Base-by-base conservation (phyloP, 192 early-diverging fungal species). In the Podochytrium sp. region DNA sequence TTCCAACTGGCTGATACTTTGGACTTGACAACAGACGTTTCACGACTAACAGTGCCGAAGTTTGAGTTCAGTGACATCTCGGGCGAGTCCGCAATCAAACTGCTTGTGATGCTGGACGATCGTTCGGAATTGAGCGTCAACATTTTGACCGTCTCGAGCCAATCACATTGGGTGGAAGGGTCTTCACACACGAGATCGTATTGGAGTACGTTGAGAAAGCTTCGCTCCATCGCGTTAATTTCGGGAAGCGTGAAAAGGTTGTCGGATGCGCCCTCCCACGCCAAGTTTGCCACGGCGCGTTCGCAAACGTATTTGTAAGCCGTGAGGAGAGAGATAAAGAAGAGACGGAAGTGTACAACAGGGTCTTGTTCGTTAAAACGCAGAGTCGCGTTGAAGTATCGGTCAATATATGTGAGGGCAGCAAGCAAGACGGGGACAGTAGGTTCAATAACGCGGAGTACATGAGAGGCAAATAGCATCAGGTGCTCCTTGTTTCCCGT, bases 141-240 rank as follows among this genome's bases (percentile, higher is more conserved):
- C 25, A 4, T 51, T 55, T 68, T 47, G 27, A 68, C 53, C 35
- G 66, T 53, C 39, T 68, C 49, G 2, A 53, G 50, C 66, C 66
- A 68, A 18, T 32, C 23, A 14, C 53, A 47, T 40, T 68, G 66
- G 12, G 66, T 68, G 3, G 51, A 32, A 5, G 16, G 27, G 27
- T 68, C 66, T 34, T 68, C 66, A 4, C 51, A 47, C 27, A 29
- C 34, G 20, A 65, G 27, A 65, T n/a, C 27, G 43, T 40, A 61
- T 18, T 37, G 30, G 35, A 40, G 29, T 4, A 63, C 37, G 25
- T 25, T 7, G 73, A 87, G 77, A 42, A 89, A 85, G 73, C 85
- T 83, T 78, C 83, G 81, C 58, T 89, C 88, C 86, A 89, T 89
- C 72, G 80, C 81, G 61, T 87, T 89, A 65, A 89, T 79, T 69